Base-by-base conservation (phyloP, 2,329 filamentous ascomycete genomes). In the Phaeoacremonium minimum region DNA sequence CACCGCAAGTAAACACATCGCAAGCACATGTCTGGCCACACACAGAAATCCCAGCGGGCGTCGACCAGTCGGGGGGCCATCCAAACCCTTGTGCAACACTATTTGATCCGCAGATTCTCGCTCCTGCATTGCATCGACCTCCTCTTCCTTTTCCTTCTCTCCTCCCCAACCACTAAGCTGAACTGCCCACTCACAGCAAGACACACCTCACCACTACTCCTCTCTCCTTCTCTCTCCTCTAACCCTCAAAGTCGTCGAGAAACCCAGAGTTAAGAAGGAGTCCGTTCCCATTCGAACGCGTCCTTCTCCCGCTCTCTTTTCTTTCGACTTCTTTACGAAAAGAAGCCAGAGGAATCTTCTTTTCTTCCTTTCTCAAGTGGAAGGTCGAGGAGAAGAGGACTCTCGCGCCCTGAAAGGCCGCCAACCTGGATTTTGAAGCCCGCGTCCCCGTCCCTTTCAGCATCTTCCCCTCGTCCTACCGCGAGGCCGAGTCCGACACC, bases 391-490 rank as follows among this genome's bases (percentile, higher is more conserved):
- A 60, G 63, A 60, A 66, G 61, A 64, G 53, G 53, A 63, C 61
- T 64, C 60, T 61, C 55, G 56, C 60, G 58, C 61, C n/a, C 55
- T 51, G 55, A 71, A 81, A 85, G 83, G 82, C 85, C 85, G 87
- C 75, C 87, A 96, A 88, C 77, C 90, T 96, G 90, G 90, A 96
- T 87, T 96, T 95, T 93, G 90, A 95, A 86, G 89, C 90, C 74
- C 87, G 89, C 73, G 87, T 96, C 73, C 88, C 91, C 78, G 93
- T 97, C 73, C 91, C 91, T 75, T 95, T 96, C 83, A 96, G 89
- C 87, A 86, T 96, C 85, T 96, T 97, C 83, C 91, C 91, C 77
- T 95, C 89, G 71, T 87, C 89, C 72, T 97, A 96, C 80, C 35
- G 38, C 30, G 35, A 42, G 36, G 37, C 36, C 38, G 75, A 74